Percentiles rank a stretch among this genome's conserved stretches.
Evolutionary conservation across 2,329 filamentous ascomycete genomes (phyloP).

Genomic region (Botrytis hyacinthi): DNA sequence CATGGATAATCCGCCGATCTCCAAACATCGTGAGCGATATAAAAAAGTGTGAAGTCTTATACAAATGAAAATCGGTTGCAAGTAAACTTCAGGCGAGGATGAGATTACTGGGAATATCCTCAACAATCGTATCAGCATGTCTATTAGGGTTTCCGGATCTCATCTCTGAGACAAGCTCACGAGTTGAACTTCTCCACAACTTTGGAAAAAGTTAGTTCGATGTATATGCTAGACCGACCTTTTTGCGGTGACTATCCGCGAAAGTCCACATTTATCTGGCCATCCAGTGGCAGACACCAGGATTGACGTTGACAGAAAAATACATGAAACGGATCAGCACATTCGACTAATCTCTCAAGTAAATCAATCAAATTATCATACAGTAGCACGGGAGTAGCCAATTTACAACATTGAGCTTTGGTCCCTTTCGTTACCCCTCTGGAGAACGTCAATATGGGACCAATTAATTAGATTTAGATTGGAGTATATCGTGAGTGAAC

Average conservation of each 20-base stretch:
- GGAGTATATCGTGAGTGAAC: background rate
- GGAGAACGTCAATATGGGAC: slow-evolving; percentile 4
- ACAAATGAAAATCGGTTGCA: slow-evolving; percentile 3
- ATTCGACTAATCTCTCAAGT: slow-evolving; percentile 10
- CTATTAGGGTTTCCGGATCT: background rate
- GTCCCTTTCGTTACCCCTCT: background rate
- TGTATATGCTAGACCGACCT: slow-evolving; percentile 3
- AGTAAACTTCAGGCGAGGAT: background rate
- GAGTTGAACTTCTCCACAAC: background rate
- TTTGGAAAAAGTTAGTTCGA: background rate
- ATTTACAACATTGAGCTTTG: background rate
- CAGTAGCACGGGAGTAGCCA: background rate
- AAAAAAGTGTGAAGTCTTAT: background rate
- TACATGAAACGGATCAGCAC: slow-evolving; percentile 20
- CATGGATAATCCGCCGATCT: slow-evolving; percentile 12
- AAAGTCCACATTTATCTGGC: slow-evolving; percentile 15
- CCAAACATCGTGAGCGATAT: background rate
- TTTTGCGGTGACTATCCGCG: slow-evolving; percentile 7
- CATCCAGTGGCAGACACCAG: background rate
- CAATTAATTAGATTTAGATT: slow-evolving; percentile 11
- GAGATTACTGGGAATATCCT: background rate
- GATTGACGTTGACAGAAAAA: slow-evolving; percentile 4
- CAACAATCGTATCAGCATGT: background rate
- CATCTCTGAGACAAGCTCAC: slow-evolving; percentile 11
- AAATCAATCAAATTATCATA: slow-evolving; percentile 8